Evolutionary conservation across 1,139 yeast genomes (phyloP).

Genomic region (Debaryomyces sp.): DNA sequence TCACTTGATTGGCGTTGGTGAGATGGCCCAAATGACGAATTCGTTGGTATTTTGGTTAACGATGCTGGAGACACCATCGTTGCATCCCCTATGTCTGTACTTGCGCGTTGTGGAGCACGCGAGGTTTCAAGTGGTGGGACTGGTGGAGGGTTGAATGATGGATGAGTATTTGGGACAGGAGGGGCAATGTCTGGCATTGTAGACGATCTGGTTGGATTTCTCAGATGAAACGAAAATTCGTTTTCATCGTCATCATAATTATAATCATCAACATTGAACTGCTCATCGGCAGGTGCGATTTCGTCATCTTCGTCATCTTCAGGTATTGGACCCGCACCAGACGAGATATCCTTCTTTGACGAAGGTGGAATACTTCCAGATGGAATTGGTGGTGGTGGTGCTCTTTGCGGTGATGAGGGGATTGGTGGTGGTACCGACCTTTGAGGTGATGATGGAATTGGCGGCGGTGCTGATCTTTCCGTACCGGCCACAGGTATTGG

Average conservation of each 20-base stretch:
- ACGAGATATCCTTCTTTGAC: not conserved
- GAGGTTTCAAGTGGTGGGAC: slow-evolving; percentile 2
- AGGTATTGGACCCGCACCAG: not conserved
- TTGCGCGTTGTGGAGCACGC: slow-evolving; percentile 13
- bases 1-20: slow-evolving; percentile 12
- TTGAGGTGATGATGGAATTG: slow-evolving; percentile 1
- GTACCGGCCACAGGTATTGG: slow-evolving; percentile 13
- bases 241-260: not conserved
- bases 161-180: slow-evolving; percentile 1
- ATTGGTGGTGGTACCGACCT: slow-evolving; percentile 3
- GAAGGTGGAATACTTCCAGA: slow-evolving; percentile 9
- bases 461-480: slow-evolving; percentile 7
- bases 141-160: slow-evolving; percentile 2
- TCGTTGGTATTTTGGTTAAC: slow-evolving; percentile 24
- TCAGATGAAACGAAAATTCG: not conserved
- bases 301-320: not conserved
- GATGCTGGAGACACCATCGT: slow-evolving; percentile 8
- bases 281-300: not conserved
- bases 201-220: not conserved
- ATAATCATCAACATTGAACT: slow-evolving; percentile 3
- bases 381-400: slow-evolving; percentile 12
- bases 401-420: not conserved
- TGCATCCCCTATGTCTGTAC: slow-evolving; percentile 24
- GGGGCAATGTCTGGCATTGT: slow-evolving; percentile 3
- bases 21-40: slow-evolving; percentile 26